Evolutionary conservation across 352 stramenopile species (phyloP).

Genomic region (Pythium brachiatum): DNA sequence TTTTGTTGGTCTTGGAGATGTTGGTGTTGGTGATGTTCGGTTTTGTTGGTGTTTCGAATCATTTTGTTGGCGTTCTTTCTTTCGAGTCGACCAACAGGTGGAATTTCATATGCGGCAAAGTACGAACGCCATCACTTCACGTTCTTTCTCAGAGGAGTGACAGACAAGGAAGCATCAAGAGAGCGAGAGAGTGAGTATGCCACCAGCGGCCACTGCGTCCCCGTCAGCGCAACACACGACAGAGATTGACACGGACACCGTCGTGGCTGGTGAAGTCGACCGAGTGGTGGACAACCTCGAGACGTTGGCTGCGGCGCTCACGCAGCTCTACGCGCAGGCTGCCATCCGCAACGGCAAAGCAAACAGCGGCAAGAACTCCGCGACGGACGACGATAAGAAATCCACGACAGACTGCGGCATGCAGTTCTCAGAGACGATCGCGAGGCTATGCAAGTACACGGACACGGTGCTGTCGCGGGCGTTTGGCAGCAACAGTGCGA

Average conservation of each 20-base stretch:
- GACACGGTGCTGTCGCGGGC: slow-evolving; percentile 5
- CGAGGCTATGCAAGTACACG: slow-evolving; percentile 12
- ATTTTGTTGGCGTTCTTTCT: slow-evolving; percentile 2
- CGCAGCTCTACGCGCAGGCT: no score
- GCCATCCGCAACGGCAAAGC: no score
- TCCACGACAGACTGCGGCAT: background rate
- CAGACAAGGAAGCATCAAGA: background rate
- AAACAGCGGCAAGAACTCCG: background rate
- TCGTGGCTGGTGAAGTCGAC: background rate
- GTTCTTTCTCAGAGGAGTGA: background rate
- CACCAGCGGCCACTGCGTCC: background rate
- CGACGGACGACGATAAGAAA: background rate
- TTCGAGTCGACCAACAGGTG: background rate
- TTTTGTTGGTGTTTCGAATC: background rate
- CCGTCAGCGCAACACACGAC: background rate
- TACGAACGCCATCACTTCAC: background rate
- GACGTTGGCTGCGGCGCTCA: background rate
- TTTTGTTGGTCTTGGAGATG: background rate
- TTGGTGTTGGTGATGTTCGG: background rate
- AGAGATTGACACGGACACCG: background rate
- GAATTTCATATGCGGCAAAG: background rate
- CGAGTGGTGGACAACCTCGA: background rate
- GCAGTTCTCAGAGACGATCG: background rate
- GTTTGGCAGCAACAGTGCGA: background rate
- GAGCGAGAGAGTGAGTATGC: background rate